Conservation (phyloP, 768 basidiomycete species). For the Hemileccinum rubropunctum region DNA sequence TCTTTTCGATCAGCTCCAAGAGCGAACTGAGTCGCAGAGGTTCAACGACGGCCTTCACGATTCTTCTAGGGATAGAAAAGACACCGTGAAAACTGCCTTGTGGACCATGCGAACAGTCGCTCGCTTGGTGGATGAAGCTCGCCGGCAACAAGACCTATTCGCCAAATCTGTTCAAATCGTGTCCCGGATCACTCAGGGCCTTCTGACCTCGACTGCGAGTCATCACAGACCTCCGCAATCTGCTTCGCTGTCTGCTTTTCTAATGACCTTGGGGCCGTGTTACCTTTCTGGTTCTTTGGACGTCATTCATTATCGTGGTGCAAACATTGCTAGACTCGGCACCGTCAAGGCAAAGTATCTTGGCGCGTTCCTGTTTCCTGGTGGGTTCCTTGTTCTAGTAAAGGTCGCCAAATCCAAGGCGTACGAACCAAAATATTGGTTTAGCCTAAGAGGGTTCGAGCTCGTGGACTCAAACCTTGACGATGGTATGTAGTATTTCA, state of each 20-base stretch:
- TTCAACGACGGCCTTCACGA: neutral
- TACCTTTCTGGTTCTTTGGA: constrained; percentile 84
- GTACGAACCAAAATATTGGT: constrained; percentile 90
- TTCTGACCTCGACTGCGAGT: constrained; percentile 27
- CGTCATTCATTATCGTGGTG: constrained; percentile 68
- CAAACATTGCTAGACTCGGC: constrained; percentile 40
- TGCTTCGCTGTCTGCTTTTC: constrained; percentile 50
- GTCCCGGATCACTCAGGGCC: constrained; percentile 54
- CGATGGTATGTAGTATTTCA: constrained; percentile 62
- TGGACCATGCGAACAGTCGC: constrained; percentile 77
- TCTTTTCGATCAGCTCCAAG: constrained; percentile 69
- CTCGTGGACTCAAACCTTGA: constrained; percentile 65
- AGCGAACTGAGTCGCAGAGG: constrained; percentile 3
- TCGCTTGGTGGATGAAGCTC: constrained; percentile 77
- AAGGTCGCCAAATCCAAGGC: constrained; percentile 78
- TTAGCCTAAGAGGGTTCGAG: constrained; percentile 72
- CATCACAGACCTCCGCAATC: constrained; percentile 33
- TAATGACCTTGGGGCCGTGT: constrained; percentile 76
- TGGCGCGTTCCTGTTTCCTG: constrained; percentile 84
- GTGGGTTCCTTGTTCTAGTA: constrained; percentile 82
- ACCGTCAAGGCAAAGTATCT: constrained; percentile 80
- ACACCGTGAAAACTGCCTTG: constrained; percentile 42
- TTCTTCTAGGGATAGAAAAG: constrained; percentile 2
- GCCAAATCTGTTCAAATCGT: constrained; percentile 66
- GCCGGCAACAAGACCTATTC: constrained; percentile 59